These are phyloP conservation scores for Atkinsonella texensis DNA, from an alignment of 2,329 filamentous ascomycete genomes.

Conservation along the genomic window DNA sequence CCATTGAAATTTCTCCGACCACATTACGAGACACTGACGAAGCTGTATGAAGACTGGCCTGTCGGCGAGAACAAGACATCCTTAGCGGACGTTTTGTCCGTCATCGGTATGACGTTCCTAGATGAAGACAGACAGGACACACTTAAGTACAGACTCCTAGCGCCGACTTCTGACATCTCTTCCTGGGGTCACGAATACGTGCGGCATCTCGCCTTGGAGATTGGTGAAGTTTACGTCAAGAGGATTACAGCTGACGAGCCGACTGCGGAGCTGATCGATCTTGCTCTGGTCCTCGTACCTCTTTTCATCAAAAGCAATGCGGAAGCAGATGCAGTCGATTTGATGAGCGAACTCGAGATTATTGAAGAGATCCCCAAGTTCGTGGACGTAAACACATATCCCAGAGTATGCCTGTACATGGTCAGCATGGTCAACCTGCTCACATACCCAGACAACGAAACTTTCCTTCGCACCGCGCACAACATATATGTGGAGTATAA, in stretches of 20 bases:
- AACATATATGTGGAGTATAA: conserved; percentile 89
- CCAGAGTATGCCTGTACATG: conserved; percentile 92
- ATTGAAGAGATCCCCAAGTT: conserved; percentile 85
- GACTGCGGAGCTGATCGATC: conserved; percentile 71
- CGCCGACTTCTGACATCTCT: conserved; percentile 81
- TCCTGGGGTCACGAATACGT: conserved; percentile 99
- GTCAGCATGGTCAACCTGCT: conserved; percentile 97
- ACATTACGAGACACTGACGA: conserved; percentile 83
- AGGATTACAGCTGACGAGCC: conserved; percentile 76
- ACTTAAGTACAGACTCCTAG: conserved; percentile 84
- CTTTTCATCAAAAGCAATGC: conserved; percentile 96
- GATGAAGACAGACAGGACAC: conserved; percentile 94
- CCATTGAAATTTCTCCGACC: conserved; percentile 95
- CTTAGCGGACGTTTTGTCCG: conserved; percentile 88
- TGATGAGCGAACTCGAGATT: conserved; percentile 94
- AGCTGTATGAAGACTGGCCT: conserved; percentile 83
- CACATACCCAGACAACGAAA: conserved; percentile 94
- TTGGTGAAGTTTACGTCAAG: conserved; percentile 87
- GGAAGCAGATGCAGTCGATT: conserved; percentile 92
- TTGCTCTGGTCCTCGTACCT: conserved; percentile 75
- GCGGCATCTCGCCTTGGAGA: conserved; percentile 86
- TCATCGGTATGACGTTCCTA: conserved; percentile 97
- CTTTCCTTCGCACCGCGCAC: conserved; percentile 87
- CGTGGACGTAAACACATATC: conserved; percentile 87
- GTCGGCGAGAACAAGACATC: conserved; percentile 75